Evolutionary conservation across 2,329 filamentous ascomycete species (phyloP), one percentile per base, ranked within the genome.

Genomic region (Aureobasidium sp.): DNA sequence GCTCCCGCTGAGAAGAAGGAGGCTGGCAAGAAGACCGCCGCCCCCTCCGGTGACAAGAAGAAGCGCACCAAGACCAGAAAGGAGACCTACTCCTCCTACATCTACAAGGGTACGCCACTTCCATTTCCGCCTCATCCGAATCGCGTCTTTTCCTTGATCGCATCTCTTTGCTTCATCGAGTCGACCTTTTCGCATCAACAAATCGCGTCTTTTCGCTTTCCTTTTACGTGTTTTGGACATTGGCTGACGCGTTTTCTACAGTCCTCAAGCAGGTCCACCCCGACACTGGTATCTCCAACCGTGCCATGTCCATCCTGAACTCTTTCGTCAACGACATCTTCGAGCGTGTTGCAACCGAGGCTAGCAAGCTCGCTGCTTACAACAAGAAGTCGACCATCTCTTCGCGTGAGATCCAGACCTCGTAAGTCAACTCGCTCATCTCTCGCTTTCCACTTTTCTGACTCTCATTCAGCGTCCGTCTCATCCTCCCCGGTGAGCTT

Each of bases 381-480:
- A 99, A 99, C 89, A 99, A 97, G 89, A 99, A 99, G 86, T 97
- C 93, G 57, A 99, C 94, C 77, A 99, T 99, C 81, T 97, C 93
- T 61, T 97, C 94, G 70, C 89, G 94, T 75, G 94, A 99, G 83
- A 99, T 99, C 76, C 94, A 99, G 86, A 99, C 94, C 72, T 97
- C 94, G 41, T 56, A 56, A 31, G 52, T 56, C 52, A 25, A 25
- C 22, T 25, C 22, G 22, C 22, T 25, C 20, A 17, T 52, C 34
- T 17, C 6, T 42, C 52, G 20, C 39, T 56, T 44, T 44, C 52
- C 20, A 25, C 22, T 5, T 56, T 44, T 56, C 52, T 56, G 52
- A 56, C 52, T 56, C 25, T 31, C 25, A 12, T 20, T 15, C 49
- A 56, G 52, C 71, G 94, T 99, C 72, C 89, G 94, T 70, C 87